phyloP scores from a whole-genome alignment of 495 filamentous ascomycete species.

The Hypoxylon intermedium region DNA sequence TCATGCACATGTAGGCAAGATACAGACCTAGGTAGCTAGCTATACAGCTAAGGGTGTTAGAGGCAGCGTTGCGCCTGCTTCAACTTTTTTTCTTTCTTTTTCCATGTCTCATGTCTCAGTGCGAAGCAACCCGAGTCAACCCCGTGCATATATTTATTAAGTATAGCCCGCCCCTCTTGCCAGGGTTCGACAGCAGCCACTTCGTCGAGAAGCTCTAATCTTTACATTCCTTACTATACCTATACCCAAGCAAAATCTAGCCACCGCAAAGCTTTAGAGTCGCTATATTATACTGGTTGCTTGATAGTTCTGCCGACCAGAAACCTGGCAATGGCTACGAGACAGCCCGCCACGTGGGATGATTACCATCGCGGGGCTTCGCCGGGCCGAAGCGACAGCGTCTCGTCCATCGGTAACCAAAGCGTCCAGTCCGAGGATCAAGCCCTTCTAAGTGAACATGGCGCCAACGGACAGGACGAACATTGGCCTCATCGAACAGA shows the following conservation, averaged over 20 bases:
- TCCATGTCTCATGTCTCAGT: neutral
- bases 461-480: slow-evolving; percentile 36
- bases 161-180: slow-evolving; percentile 10
- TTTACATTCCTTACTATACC: too few relatives aligned
- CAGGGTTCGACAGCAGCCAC: neutral
- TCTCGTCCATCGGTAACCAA: slow-evolving; percentile 44
- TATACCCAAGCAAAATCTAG: neutral
- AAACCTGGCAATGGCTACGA: slow-evolving; percentile 33
- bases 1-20: neutral
- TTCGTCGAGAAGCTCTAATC: neutral
- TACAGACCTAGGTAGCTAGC: neutral
- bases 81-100: neutral
- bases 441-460: slow-evolving; percentile 49
- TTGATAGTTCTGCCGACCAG: neutral
- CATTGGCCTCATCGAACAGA: slow-evolving; percentile 46
- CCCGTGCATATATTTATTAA: slow-evolving; percentile 2
- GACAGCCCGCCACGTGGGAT: slow-evolving; percentile 62
- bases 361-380: slow-evolving; percentile 51
- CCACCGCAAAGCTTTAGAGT: neutral
- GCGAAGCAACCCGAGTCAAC: neutral
- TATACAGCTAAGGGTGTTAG: neutral
- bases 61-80: slow-evolving; percentile 10
- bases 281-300: neutral
- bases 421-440: slow-evolving; percentile 49
- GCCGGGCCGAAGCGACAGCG: slow-evolving; percentile 46